Conservation (phyloP, 2,329 filamentous ascomycete genomes). For the Neonectria sp. region DNA sequence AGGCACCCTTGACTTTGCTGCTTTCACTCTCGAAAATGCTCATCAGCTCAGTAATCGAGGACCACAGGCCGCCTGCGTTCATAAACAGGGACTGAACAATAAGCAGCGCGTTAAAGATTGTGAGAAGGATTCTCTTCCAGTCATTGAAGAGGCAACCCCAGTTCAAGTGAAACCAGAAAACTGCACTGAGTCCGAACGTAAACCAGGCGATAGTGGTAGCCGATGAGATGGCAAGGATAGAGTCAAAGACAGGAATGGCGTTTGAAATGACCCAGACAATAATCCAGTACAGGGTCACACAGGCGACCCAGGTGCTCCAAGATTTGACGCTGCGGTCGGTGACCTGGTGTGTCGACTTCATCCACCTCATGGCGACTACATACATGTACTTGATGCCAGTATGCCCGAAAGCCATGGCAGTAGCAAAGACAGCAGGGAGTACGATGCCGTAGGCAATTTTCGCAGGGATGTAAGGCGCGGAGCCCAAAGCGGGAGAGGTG, state of each 20-base stretch:
- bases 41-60: conserved; percentile 49
- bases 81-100: conserved; percentile 52
- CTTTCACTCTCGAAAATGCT: conserved; percentile 46
- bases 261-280: conserved; percentile 53
- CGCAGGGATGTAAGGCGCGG: conserved; percentile 49
- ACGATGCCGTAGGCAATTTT: conserved; percentile 53
- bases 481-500: conserved; percentile 53
- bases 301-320: conserved; percentile 53
- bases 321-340: conserved; percentile 51
- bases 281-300: conserved; percentile 51
- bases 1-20: conserved; percentile 47
- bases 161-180: conserved; percentile 55
- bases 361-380: conserved; percentile 50
- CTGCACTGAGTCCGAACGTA: conserved; percentile 52
- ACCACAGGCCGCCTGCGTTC: conserved; percentile 54
- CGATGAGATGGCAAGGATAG: conserved; percentile 53
- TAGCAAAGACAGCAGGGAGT: conserved; percentile 50
- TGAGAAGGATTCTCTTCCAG: conserved; percentile 41
- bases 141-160: conserved; percentile 40
- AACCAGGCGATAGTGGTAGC: conserved; percentile 55
- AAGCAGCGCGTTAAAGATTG: conserved; percentile 47
- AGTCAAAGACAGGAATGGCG: conserved; percentile 55
- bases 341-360: conserved; percentile 50
- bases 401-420: conserved; percentile 51
- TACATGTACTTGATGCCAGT: conserved; percentile 53